These are phyloP conservation scores for Daldinia vernicosa DNA, from an alignment of 495 filamentous ascomycete genomes.

Conservation along the genomic window DNA sequence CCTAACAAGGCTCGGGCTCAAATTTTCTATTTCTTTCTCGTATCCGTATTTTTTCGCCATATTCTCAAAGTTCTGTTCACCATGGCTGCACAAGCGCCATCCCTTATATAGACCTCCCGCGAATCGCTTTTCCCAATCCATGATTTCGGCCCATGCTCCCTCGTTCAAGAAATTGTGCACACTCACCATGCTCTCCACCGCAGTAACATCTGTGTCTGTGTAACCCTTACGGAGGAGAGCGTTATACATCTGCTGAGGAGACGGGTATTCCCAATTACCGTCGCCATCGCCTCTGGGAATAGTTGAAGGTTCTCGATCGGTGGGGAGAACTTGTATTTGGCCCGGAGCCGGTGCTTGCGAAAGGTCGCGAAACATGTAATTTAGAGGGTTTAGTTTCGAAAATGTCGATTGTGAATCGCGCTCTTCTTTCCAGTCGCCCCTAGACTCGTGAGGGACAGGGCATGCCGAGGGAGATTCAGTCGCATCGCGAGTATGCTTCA, in stretches of 20 bases:
- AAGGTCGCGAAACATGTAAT: constrained; percentile 92
- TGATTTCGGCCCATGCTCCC: constrained; percentile 93
- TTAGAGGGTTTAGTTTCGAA: constrained; percentile 87
- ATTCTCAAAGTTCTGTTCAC: constrained; percentile 65
- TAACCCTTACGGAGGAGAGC: constrained; percentile 95
- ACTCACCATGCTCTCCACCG: constrained; percentile 96
- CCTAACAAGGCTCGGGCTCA: constrained; percentile 74
- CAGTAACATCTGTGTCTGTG: constrained; percentile 89
- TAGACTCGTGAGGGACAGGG: constrained; percentile 60
- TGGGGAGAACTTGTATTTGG: constrained; percentile 76
- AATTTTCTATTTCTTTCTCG: constrained; percentile 48
- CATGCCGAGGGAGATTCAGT: constrained; percentile 58
- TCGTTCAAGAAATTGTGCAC: constrained; percentile 99
- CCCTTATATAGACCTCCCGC: constrained; percentile 72
- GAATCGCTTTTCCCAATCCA: constrained; percentile 90
- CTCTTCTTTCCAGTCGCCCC: constrained; percentile 8
- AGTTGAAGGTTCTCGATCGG: constrained; percentile 79
- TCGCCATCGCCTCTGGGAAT: constrained; percentile 83
- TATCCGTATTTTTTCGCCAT: constrained; percentile 49
- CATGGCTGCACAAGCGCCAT: constrained; percentile 77
- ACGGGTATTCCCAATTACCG: constrained; percentile 96
- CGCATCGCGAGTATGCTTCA: constrained; percentile 57
- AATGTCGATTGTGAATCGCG: constrained; percentile 57
- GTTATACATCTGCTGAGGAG: constrained; percentile 99
- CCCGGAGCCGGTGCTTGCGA: constrained; percentile 78